Evolutionary conservation across 345 rosid species (phyloP).

Genomic region (Eucalyptus sp.): DNA sequence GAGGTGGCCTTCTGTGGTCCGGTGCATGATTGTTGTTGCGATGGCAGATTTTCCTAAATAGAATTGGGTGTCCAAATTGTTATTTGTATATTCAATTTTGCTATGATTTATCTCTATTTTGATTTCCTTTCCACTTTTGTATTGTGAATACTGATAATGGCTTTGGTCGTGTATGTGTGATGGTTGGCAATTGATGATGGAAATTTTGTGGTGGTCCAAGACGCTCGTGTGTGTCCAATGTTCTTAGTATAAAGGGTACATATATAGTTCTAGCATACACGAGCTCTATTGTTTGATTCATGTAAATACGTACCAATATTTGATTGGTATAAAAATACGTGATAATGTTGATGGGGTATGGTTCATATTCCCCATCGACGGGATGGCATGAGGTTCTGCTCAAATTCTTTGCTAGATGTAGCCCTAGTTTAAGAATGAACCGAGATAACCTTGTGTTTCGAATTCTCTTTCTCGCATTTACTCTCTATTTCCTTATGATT

Average conservation of each 20-base stretch:
- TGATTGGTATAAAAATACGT: background rate
- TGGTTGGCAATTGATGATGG: background rate
- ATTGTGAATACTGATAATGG: background rate
- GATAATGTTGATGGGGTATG: background rate
- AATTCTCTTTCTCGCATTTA: background rate
- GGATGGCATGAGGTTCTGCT: fast-evolving
- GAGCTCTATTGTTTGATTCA: background rate
- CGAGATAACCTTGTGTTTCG: background rate
- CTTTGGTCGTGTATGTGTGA: fast-evolving
- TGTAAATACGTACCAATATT: background rate
- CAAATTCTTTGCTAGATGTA: background rate
- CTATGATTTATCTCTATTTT: background rate
- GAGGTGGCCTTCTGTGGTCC: background rate
- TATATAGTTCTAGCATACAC: background rate
- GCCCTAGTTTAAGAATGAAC: fast-evolving
- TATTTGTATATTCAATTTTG: background rate
- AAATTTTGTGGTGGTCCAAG: background rate
- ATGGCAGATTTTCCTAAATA: background rate
- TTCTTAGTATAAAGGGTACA: background rate
- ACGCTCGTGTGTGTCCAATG: background rate
- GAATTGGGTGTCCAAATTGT: background rate
- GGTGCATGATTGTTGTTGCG: background rate
- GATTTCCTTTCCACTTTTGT: background rate
- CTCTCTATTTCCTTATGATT: no score
- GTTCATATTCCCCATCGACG: background rate